phyloP scores from a whole-genome alignment of 495 filamentous ascomycete species.

The Eremomyces bilateralis region DNA sequence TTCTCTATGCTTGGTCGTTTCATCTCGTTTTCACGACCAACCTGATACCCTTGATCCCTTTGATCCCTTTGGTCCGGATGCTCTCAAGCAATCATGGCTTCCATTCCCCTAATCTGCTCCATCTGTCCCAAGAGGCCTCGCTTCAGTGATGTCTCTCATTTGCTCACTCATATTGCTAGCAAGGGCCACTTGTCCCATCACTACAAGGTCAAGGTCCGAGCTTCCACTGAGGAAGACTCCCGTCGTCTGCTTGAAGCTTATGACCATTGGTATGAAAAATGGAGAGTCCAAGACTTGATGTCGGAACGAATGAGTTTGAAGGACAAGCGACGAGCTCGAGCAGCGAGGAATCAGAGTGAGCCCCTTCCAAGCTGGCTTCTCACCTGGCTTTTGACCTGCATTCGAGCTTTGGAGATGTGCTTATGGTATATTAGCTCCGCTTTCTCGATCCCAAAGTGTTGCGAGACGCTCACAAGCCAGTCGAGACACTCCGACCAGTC shows the following conservation, averaged over 20 bases:
- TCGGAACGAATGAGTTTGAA: slow-evolving; percentile 50
- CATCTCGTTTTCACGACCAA: slow-evolving; percentile 1
- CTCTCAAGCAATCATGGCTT: no score
- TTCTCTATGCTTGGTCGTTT: neutral
- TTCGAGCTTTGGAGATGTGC: no score
- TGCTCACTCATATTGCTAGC: slow-evolving; percentile 70
- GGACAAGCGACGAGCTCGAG: slow-evolving; percentile 30
- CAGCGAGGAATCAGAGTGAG: no score
- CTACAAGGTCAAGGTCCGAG: slow-evolving; percentile 47
- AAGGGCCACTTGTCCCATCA: slow-evolving; percentile 62
- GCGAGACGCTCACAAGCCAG: no score
- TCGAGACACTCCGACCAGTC: no score
- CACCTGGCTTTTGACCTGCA: no score
- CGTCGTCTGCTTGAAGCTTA: slow-evolving; percentile 32
- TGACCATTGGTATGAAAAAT: slow-evolving; percentile 43
- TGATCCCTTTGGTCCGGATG: slow-evolving; percentile 6
- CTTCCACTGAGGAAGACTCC: slow-evolving; percentile 31
- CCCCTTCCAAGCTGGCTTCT: no score
- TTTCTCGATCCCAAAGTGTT: no score
- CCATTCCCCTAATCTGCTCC: slow-evolving; percentile 48
- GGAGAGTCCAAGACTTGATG: slow-evolving; percentile 43
- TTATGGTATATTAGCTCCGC: no score
- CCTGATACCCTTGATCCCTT: slow-evolving; percentile 10
- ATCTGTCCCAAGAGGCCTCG: slow-evolving; percentile 54
- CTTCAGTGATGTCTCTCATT: slow-evolving; percentile 75